Conservation (phyloP, 345 rosid species). For the Anastatica hierochuntica region DNA sequence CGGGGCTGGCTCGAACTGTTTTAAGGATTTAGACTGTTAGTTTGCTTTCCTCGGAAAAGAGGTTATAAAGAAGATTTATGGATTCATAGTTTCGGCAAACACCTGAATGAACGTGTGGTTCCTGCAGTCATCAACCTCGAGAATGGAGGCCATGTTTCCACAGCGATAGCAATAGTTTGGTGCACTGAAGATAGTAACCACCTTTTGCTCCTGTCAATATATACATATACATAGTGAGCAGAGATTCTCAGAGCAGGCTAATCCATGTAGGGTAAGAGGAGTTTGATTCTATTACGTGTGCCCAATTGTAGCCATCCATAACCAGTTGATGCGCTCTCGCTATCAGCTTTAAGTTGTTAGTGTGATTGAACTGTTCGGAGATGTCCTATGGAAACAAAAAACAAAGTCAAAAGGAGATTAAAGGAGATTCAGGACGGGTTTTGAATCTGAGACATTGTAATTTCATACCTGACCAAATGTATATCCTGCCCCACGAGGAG, state of each 20-base stretch:
- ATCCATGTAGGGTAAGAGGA: not conserved
- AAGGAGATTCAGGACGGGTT: not conserved
- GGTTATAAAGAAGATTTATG: not conserved
- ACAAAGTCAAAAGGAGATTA: not conserved
- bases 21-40: not conserved
- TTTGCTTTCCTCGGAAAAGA: not conserved
- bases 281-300: slow-evolving; percentile 50
- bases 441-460: not conserved
- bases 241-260: not conserved
- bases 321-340: slow-evolving; percentile 99
- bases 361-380: slow-evolving; percentile 93
- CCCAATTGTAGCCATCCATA: slow-evolving; percentile 99
- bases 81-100: slow-evolving; percentile 7
- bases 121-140: slow-evolving; percentile 94
- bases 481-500: slow-evolving; percentile 98
- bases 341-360: slow-evolving; percentile 77
- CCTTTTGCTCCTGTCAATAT: slow-evolving; percentile 86
- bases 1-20: slow-evolving; percentile 97
- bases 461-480: slow-evolving; percentile 83
- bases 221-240: not conserved
- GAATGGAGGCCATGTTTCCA: slow-evolving; percentile 98
- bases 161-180: slow-evolving; percentile 98
- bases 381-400: slow-evolving; percentile 49
- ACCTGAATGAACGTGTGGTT: slow-evolving; percentile 94
- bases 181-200: slow-evolving; percentile 93